Evolutionary conservation across 2,329 filamentous ascomycete genomes (phyloP).

Genomic region (Nemania sp.): DNA sequence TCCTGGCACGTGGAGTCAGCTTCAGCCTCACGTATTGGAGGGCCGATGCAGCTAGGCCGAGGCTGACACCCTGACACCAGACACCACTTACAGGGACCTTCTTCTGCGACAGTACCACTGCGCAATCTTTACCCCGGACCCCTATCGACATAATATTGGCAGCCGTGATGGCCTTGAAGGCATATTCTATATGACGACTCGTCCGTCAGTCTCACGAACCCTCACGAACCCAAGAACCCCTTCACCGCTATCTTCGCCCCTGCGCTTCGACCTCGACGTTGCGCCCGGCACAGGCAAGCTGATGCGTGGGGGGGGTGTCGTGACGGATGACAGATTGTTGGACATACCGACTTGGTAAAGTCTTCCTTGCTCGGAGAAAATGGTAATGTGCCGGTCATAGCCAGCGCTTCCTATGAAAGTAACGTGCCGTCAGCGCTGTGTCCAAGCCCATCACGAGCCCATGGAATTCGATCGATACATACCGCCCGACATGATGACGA

Average conservation of each 20-base stretch:
- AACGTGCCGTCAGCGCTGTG: conserved; percentile 34
- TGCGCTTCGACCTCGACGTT: conserved; percentile 1
- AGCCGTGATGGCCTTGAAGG: conserved; percentile 99
- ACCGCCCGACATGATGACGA: conserved; percentile 55
- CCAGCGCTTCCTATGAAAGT: conserved; percentile 70
- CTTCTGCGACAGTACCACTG: conserved; percentile 97
- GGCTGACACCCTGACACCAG: too few relatives aligned
- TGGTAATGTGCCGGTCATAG: conserved; percentile 98
- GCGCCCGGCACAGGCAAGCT: conserved; percentile 21
- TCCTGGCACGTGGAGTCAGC: conserved; percentile 63
- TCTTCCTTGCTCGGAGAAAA: conserved; percentile 98
- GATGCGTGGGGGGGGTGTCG: conserved; percentile 12
- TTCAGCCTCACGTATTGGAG: conserved; percentile 27
- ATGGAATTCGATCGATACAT: conserved; percentile 19
- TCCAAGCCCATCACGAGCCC: conserved; percentile 22
- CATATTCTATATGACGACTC: conserved; percentile 75
- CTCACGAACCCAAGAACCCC: conserved; percentile 5
- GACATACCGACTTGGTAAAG: conserved; percentile 98
- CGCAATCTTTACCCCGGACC: conserved; percentile 93
- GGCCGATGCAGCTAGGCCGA: conserved; percentile 18
- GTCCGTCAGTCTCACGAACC: conserved; percentile 30
- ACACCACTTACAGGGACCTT: conserved; percentile 89
- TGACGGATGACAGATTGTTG: conserved; percentile 10
- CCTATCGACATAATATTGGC: conserved; percentile 99
- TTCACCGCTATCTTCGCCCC: conserved; percentile 21